Base-by-base conservation (phyloP, 2,329 filamentous ascomycete genomes). In the Epichloe bromicola region DNA sequence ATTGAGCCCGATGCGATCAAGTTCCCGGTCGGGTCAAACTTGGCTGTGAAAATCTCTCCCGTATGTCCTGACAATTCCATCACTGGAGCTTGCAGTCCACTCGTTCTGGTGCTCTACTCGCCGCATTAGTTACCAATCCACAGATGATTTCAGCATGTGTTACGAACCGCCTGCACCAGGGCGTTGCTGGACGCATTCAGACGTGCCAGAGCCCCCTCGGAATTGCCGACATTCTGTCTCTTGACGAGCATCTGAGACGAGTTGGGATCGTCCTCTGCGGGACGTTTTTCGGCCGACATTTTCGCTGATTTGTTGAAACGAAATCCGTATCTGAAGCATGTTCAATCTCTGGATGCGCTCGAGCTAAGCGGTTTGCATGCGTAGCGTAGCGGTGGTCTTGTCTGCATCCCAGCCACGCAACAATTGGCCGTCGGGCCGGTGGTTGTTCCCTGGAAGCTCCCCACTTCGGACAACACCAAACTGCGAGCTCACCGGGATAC, bases 1-100 rank as follows among this genome's bases (percentile, higher is more conserved):
- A 96, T 95, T 12, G 88, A 93, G 8, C 88, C 91, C 1, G 93
- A 97, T 41, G 93, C 93, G 60, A 97, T 93, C 56, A 88, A 76
- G 56, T 89, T 85, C 42, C 90, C 91, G 2, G 85, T 85, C 3
- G 88, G 85, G 63, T 96, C 88, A 63, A 98, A 98, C 63, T 87
- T 85, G 46, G 88, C 86, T 23, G 88, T 78, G 64, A 97, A 97
- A 46, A 98, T 80, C 70, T 98, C 93, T 19, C 88, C 89, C n/a
- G 74, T 72, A 63, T 80, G 79, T 63, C 88, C 89, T 47, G 84
- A 85, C 51, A 98, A 74, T 69, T 97, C 88, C 89, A 97, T 96
- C 43, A 96, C 85, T 2, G 91, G 89, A 52, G 91, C 86, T 65
- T 94, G 83, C 33, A 98, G 76, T 49, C 79, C 82, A 65, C 88